Base-by-base conservation (phyloP, 225 moss, liverwort and hornwort species). In the Bryum argenteum region DNA sequence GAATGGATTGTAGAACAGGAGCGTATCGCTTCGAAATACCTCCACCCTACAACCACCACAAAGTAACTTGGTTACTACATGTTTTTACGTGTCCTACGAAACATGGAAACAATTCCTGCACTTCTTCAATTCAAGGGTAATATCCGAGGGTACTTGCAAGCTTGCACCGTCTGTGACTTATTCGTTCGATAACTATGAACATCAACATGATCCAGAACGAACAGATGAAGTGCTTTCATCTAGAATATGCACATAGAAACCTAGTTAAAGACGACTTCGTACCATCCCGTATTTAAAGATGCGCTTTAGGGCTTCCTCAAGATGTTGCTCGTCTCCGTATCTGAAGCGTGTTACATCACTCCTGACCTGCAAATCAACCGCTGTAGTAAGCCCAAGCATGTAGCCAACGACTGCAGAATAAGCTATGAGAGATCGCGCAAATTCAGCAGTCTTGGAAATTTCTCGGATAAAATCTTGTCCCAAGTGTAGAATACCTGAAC, bases 301-400 rank as follows among this genome's bases (percentile, higher is more conserved):
- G 66, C 98, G 92, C 70, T 98, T 98, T 73, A 98, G 71, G 60
- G 98, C 98, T 80, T 98, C 98, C 67, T 98, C 98, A 64, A 98
- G 91, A 85, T 98, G 98, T 67, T 98, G 92, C 80, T 98, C 98
- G 72, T 98, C 98, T 75, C 98, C 98, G 45, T 98, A 98, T 23
- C 98, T 83, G 64, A 76, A 98, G 79, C 98, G 89, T 56, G 98
- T 98, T 15, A 98, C 98, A 73, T 98, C 98, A 71, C 84, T 98
- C 72, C 98, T 88, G 54, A 98, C 98, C 98, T 98, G 78, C 56
- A 28, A 58, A 52, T 47, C 69, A 65, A 65, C 45, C 26, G 33
- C 47, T 47, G 7, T 41, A 52, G 68, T 33, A 68, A 63, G 9
- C 47, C 22, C 8, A 39, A 67, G 45, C 63, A 53, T 45, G 23